A percentile compares a stretch with the other conserved stretches of the same genome.
Conservation (phyloP, 176 grass and related monocot species). For the Oryza meyeriana region DNA sequence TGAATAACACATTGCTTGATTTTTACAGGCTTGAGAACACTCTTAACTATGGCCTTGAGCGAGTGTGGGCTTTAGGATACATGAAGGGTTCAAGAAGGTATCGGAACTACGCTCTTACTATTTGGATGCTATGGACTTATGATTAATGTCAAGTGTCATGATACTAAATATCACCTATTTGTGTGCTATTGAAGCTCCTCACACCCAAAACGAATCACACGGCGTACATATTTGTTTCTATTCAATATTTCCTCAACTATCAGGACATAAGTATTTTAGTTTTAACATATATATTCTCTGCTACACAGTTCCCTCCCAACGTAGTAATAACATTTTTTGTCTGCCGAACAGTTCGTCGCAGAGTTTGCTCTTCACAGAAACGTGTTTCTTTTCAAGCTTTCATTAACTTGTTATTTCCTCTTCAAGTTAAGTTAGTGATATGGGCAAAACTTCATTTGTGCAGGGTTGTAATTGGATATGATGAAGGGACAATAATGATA, state of each 20-base stretch:
- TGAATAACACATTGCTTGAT: slow-evolving; percentile 7
- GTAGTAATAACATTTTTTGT: not conserved
- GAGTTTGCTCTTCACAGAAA: not conserved
- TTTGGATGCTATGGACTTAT: not conserved
- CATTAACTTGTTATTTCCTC: slow-evolving; percentile 19
- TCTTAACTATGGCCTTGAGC: slow-evolving; percentile 92
- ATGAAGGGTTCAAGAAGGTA: slow-evolving; percentile 96
- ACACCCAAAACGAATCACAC: not conserved
- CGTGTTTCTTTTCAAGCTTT: not conserved
- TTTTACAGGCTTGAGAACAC: slow-evolving; percentile 91
- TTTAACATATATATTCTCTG: not conserved
- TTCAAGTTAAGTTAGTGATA: slow-evolving; percentile 17
- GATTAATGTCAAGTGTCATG: not conserved
- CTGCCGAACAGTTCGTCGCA: not conserved
- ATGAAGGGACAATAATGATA: slow-evolving; percentile 99
- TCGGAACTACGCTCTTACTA: not conserved
- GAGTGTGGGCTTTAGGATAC: slow-evolving; percentile 97
- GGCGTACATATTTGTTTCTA: not conserved
- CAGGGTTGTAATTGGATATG: slow-evolving; percentile 96
- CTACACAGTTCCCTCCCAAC: not conserved
- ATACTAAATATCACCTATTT: not conserved
- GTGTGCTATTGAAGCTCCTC: slow-evolving; percentile 3
- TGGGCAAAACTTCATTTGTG: slow-evolving; percentile 8
- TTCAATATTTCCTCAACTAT: slow-evolving; percentile 7
- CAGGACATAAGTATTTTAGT: not conserved